These are phyloP conservation scores for Russula emetica DNA, from an alignment of 768 basidiomycete genomes.

Conservation along the genomic window DNA sequence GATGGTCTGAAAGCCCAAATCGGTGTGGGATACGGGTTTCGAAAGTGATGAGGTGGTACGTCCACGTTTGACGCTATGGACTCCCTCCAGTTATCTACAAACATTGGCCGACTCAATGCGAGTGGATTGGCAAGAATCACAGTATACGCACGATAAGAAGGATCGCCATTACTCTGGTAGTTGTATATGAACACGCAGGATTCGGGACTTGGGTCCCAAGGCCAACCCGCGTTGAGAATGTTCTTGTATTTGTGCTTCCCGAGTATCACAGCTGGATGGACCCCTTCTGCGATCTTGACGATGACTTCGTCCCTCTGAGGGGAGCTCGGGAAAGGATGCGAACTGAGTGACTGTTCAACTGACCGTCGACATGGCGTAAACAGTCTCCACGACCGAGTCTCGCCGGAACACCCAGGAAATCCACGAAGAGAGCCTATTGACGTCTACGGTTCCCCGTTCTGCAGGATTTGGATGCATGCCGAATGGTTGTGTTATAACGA, in stretches of 20 bases:
- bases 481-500: constrained; percentile 22
- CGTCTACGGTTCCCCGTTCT: constrained; percentile 5
- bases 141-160: constrained; percentile 20
- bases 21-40: constrained; percentile 21
- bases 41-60: constrained; percentile 8
- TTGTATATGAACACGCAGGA: constrained; percentile 22
- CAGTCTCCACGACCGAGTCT: constrained; percentile 14
- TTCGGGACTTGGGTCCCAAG: neutral
- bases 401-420: constrained; percentile 21
- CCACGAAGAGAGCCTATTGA: constrained; percentile 23
- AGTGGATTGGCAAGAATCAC: neutral
- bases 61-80: constrained; percentile 2
- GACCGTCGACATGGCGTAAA: constrained; percentile 27
- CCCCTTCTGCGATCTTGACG: constrained; percentile 13
- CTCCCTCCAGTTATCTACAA: constrained; percentile 24
- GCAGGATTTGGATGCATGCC: constrained; percentile 21
- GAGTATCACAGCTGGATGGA: constrained; percentile 9
- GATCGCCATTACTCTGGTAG: constrained; percentile 19
- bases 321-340: neutral
- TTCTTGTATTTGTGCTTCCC: constrained; percentile 22
- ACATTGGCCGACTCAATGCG: neutral
- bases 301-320: constrained; percentile 24
- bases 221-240: constrained; percentile 16
- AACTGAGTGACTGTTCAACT: constrained; percentile 12
- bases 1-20: constrained; percentile 18